Base-by-base conservation (phyloP, 345 rosid species). In the Gossypium mustelinum region DNA sequence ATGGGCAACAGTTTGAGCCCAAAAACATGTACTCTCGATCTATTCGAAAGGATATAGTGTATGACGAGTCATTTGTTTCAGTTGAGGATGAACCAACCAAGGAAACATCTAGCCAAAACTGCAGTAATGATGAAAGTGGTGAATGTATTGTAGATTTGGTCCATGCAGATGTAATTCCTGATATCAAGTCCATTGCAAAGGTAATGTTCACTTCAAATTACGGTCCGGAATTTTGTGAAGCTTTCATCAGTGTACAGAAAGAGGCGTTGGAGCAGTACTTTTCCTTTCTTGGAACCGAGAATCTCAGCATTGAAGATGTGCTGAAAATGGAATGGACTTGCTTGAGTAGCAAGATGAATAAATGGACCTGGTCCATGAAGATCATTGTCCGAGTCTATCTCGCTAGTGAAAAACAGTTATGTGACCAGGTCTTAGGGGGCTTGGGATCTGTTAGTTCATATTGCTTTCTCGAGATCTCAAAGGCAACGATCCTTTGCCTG, bases 161-260 rank as follows among this genome's bases (percentile, higher is more conserved):
- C 56, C 81, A 81, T 75, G 91, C 93, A 6, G 52, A 18, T 55
- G 80, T 80, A 29, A 72, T 92, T 73, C 85, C 90, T 72, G 84
- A 86, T 72, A 64, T 92, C 71, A 89, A 86, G 76, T 76, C 87
- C 54, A 89, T 90, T 67, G 97, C 94, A 9, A 79, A 84, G 9
- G 87, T 76, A 8, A 94, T 94, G 98, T 82, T 88, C 78, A 82
- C 88, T 57, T 79, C 93, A 1, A 78, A 72, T 47, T 87, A 94
- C 60, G 87, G 75, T 44, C 81, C 17, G 73, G 86, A 89, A 77
- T 92, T 88, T 79, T 74, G 82, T 56, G 79, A 80, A 73, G 87
- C 87, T 69, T 92, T 81, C 76, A 77, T 82, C 75, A 68, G 80
- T 24, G 84, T 48, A 16, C 79, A 89, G 77, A 82, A 70, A 82